These are phyloP conservation scores for Cunninghamia lanceolata DNA, from an alignment of 75 land plant genomes.

Conservation along the genomic window DNA sequence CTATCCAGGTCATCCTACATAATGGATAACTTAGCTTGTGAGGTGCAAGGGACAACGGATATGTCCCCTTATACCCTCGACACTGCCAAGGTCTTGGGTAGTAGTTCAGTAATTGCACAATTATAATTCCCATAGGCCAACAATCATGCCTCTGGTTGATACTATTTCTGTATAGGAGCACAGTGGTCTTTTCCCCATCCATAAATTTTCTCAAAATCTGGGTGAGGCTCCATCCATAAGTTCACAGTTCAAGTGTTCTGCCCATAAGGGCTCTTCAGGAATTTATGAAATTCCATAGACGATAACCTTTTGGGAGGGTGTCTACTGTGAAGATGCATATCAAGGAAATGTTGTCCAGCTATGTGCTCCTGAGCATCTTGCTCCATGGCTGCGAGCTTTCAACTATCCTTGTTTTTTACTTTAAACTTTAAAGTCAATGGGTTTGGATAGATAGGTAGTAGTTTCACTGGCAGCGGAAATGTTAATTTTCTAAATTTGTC, in stretches of 20 bases:
- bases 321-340: background rate
- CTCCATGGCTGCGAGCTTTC: background rate
- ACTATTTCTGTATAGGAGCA: background rate
- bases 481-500: background rate
- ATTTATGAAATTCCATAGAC: background rate
- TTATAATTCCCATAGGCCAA: background rate
- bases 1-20: background rate
- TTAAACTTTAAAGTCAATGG: background rate
- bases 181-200: background rate
- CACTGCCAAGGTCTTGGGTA: background rate
- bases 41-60: background rate
- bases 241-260: background rate
- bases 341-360: background rate
- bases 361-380: background rate
- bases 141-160: background rate
- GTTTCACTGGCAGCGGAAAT: slow-evolving; percentile 1
- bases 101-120: background rate
- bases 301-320: background rate
- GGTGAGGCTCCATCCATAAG: background rate
- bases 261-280: background rate
- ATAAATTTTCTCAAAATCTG: background rate
- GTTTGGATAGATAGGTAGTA: background rate
- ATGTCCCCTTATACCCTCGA: background rate
- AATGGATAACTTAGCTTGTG: background rate
- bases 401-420: background rate